phyloP scores from a whole-genome alignment of 495 filamentous ascomycete genomes.

The Hypoxylon crocopeplum region DNA sequence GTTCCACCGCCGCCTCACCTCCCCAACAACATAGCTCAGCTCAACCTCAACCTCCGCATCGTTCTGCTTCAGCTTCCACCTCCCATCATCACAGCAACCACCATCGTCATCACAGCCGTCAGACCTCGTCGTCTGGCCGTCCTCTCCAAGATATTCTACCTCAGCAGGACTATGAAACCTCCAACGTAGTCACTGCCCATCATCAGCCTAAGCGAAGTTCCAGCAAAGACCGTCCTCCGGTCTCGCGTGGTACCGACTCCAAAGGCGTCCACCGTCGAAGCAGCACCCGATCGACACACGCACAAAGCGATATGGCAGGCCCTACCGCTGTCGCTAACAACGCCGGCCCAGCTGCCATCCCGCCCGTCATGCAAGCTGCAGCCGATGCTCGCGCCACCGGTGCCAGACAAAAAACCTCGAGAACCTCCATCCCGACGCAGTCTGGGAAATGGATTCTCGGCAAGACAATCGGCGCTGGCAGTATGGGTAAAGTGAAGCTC shows the following conservation, averaged over 20 bases:
- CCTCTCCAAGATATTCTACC: slow-evolving; percentile 47
- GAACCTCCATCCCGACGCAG: slow-evolving; percentile 82
- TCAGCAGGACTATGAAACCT: slow-evolving; percentile 51
- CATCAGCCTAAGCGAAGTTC: slow-evolving; percentile 49
- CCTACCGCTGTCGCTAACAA: slow-evolving; percentile 55
- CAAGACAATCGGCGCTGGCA: slow-evolving; percentile 96
- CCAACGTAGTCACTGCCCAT: slow-evolving; percentile 43
- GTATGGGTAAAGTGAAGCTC: slow-evolving; percentile 96
- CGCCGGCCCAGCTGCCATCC: slow-evolving; percentile 54
- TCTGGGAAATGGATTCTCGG: slow-evolving; percentile 91
- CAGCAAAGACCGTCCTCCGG: slow-evolving; percentile 48
- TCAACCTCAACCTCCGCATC: slow-evolving; percentile 36
- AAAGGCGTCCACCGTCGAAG: slow-evolving; percentile 53
- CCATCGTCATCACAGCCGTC: slow-evolving; percentile 37
- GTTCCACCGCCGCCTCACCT: slow-evolving; percentile 23
- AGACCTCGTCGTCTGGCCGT: slow-evolving; percentile 43
- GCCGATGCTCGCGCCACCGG: slow-evolving; percentile 53
- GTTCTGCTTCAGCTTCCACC: slow-evolving; percentile 37
- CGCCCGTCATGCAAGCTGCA: slow-evolving; percentile 49
- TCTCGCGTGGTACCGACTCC: slow-evolving; percentile 47
- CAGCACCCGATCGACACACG: slow-evolving; percentile 44
- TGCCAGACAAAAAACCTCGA: slow-evolving; percentile 63
- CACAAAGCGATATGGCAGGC: slow-evolving; percentile 58
- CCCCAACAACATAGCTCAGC: slow-evolving; percentile 27
- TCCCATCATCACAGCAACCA: slow-evolving; percentile 43